Conservation (phyloP, 805 yeast species). For the Yamadazyma tumulicola region DNA sequence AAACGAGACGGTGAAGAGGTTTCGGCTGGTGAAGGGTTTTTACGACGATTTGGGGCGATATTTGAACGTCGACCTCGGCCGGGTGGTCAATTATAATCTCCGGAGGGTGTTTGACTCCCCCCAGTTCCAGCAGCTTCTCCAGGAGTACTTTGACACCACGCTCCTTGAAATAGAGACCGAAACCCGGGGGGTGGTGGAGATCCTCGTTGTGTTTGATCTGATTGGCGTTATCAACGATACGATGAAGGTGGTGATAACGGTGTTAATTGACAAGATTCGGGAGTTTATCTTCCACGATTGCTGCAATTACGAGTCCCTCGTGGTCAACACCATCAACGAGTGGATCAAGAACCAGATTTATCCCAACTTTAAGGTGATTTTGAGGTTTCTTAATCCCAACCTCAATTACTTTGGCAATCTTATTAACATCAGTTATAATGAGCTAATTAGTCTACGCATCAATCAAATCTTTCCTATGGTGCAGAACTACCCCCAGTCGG, state of each 20-base stretch:
- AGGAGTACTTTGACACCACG: conserved; percentile 8
- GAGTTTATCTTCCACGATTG: conserved; percentile 26
- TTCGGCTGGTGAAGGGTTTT: conserved; percentile 20
- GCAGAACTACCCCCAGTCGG: conserved; percentile 48
- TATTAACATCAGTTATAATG: conserved; percentile 35
- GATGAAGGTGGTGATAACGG: conserved; percentile 28
- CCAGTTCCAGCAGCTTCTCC: conserved; percentile 7
- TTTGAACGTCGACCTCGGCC: conserved; percentile 16
- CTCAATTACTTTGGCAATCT: conserved; percentile 21
- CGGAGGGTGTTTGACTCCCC: conserved; percentile 13
- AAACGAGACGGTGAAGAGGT: conserved; percentile 11
- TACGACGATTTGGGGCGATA: conserved; percentile 21
- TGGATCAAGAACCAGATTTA: conserved; percentile 40
- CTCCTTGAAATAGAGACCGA: conserved; percentile 2
- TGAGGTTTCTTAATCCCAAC: conserved; percentile 15
- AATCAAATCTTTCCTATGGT: conserved; percentile 60
- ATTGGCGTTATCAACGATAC: conserved; percentile 21
- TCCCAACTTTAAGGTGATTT: conserved; percentile 27
- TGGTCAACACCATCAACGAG: conserved; percentile 26
- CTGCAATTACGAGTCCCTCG: conserved; percentile 37
- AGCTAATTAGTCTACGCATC: conserved; percentile 46
- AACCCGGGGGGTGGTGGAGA: conserved; percentile 1
- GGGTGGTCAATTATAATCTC: conserved; percentile 30
- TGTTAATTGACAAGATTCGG: conserved; percentile 36
- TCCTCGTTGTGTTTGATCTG: conserved; percentile 17